Evolutionary conservation across 768 basidiomycete genomes (phyloP).

Genomic region (Saitozyma podzolica): DNA sequence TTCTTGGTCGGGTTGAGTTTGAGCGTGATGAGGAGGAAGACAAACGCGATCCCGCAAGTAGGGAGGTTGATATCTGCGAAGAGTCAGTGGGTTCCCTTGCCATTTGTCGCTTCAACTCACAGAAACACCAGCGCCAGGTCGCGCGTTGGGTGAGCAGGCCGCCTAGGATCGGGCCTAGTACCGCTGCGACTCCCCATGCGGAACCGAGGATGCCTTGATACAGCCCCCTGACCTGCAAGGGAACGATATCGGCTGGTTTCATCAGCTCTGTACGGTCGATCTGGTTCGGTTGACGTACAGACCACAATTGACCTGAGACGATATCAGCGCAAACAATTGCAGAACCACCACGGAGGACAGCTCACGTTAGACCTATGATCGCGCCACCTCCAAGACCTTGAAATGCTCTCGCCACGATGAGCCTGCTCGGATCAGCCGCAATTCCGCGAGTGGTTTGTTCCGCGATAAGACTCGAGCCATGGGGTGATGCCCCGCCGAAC

Average conservation of each 20-base stretch:
- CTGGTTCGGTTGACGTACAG: background rate
- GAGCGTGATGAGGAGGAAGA: constrained; percentile 51
- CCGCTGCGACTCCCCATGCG: constrained; percentile 74
- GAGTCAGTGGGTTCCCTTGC: constrained; percentile 44
- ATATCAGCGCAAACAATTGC: constrained; percentile 3
- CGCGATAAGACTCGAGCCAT: background rate
- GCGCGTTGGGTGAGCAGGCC: constrained; percentile 54
- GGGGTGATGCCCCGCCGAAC: too few species aligned
- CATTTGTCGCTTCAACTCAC: background rate
- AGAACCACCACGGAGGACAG: constrained; percentile 4
- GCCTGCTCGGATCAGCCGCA: constrained; percentile 10
- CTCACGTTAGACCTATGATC: constrained; percentile 41
- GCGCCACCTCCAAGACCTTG: constrained; percentile 47
- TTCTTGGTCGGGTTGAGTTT: constrained; percentile 50
- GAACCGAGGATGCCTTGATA: constrained; percentile 63
- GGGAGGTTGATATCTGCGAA: constrained; percentile 52
- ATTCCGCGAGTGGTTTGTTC: background rate
- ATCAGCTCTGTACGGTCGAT: background rate
- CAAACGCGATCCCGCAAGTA: constrained; percentile 47
- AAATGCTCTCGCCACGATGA: constrained; percentile 37
- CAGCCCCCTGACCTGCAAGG: constrained; percentile 74
- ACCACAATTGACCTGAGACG: background rate
- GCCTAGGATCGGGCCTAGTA: constrained; percentile 76
- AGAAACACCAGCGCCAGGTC: constrained; percentile 22
- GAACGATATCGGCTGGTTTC: constrained; percentile 65